Base-by-base conservation (phyloP, 495 filamentous ascomycete species). In the Cercophora samala region DNA sequence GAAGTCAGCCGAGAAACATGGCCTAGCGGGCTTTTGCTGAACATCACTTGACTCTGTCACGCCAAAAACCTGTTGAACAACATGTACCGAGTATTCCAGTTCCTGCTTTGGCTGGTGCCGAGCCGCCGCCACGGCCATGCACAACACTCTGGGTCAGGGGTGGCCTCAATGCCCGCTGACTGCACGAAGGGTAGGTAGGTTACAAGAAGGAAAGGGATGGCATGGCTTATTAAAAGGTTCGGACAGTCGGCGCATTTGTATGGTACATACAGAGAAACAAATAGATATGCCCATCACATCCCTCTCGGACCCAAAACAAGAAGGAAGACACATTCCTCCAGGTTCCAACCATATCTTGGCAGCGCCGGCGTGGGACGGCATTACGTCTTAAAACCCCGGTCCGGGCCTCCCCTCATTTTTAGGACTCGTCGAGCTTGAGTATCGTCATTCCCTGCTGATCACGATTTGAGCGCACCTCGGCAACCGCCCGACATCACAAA, bases 371-470 rank as follows among this genome's bases (percentile, higher is more conserved):
- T 71, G 62, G 64, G 66, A 66, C 66, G 22, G 46, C 58, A 68
- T 73, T 73, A 70, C 72, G 72, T 69, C 66, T 64, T 74, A 24
- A 37, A 66, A 64, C 51, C 37, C 25, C 22, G 58, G 22, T 54
- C 56, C 64, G 23, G 55, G 37, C 15, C 60, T 63, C 64, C 54
- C 67, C 64, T 59, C 65, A 53, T 67, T 68, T 69, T 64, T 25
- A 9, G 67, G 19, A 59, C 37, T 46, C 15, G 37, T 46, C 26
- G 62, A 63, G 58, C 63, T 24, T 13, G 52, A 66, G 59, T 69
- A 73, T 71, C 73, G 73, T 73, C 73, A 73, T 73, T 75, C 73
- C 73, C 71, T 75, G 73, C 62, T 67, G 68, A 67, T 70, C 68
- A 25, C 66, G 62, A 72, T 72, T 70, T 60, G 32, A 55, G 56